Evolutionary conservation across 805 yeast genomes (phyloP).

Genomic region (Candida silvatica): DNA sequence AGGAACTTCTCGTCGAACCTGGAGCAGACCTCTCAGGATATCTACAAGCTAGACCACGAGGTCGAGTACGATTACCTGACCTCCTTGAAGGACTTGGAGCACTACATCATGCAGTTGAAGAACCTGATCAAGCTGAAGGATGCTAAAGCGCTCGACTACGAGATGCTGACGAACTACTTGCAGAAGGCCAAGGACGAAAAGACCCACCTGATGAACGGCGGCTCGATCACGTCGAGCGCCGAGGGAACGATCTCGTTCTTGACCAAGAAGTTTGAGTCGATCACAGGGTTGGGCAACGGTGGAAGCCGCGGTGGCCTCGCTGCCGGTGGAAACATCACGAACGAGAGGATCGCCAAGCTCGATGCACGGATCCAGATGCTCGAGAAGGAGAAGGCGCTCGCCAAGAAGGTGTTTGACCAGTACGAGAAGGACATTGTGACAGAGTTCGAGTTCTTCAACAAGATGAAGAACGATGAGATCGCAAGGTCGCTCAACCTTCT

Average conservation of each 20-base stretch:
- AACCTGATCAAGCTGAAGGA: conserved; percentile 76
- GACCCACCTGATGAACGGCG: conserved; percentile 24
- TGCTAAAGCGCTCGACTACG: conserved; percentile 85
- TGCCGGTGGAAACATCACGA: conserved; percentile 32
- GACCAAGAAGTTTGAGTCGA: conserved; percentile 40
- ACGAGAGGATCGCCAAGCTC: conserved; percentile 34
- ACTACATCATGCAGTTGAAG: conserved; percentile 59
- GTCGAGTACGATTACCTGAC: conserved; percentile 78
- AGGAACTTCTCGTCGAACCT: conserved; percentile 32
- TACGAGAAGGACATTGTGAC: conserved; percentile 37
- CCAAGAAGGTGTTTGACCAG: conserved; percentile 36
- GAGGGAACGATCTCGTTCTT: conserved; percentile 27
- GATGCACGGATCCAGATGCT: conserved; percentile 29
- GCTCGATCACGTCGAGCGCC: conserved; percentile 25
- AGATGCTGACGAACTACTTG: conserved; percentile 74
- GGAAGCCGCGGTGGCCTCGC: conserved; percentile 15
- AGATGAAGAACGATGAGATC: conserved; percentile 70
- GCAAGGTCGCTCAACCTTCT: conserved; percentile 61
- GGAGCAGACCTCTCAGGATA: conserved; percentile 23
- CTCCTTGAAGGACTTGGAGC: conserved; percentile 79
- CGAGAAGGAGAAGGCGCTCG: conserved; percentile 35
- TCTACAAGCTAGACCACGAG: conserved; percentile 27
- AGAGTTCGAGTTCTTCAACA: conserved; percentile 64
- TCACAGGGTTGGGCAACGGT: conserved; percentile 28
- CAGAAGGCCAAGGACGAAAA: conserved; percentile 64